Conservation (phyloP, 345 rosid species). For the Arabidopsis arenosa region DNA sequence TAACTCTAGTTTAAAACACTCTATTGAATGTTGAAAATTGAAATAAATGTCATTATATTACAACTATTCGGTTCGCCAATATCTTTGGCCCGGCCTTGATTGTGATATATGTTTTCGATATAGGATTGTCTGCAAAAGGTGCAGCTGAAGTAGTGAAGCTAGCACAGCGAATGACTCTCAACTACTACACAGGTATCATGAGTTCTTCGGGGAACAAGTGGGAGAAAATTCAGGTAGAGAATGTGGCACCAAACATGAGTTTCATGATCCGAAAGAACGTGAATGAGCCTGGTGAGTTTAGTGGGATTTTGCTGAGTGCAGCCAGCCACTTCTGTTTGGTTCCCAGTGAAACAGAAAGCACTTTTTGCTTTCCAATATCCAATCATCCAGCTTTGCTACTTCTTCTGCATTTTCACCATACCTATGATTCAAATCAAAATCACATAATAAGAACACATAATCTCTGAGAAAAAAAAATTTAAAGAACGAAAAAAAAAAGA, state of each 20-base stretch:
- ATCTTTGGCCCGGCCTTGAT: neutral
- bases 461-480: neutral
- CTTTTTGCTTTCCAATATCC: conserved; percentile 51
- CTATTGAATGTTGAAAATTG: too few relatives aligned
- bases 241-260: conserved; percentile 46
- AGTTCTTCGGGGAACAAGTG: conserved; percentile 47
- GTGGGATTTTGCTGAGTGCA: conserved; percentile 53
- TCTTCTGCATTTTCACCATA: conserved; percentile 49
- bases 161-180: conserved; percentile 56
- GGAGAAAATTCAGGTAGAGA: conserved; percentile 47
- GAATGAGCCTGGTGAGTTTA: conserved; percentile 29
- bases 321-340: conserved; percentile 57
- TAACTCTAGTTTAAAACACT: neutral
- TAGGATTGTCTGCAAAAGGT: conserved; percentile 12
- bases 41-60: neutral
- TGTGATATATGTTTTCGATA: conserved; percentile 19
- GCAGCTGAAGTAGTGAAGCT: conserved; percentile 49
- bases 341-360: conserved; percentile 47
- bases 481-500: neutral
- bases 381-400: conserved; percentile 30
- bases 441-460: neutral
- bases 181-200: conserved; percentile 53
- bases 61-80: neutral
- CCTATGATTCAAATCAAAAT: conserved; percentile 18
- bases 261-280: conserved; percentile 49